These are phyloP conservation scores for Penicillium decumbens DNA, from an alignment of 2,329 filamentous ascomycete genomes.

Conservation along the genomic window DNA sequence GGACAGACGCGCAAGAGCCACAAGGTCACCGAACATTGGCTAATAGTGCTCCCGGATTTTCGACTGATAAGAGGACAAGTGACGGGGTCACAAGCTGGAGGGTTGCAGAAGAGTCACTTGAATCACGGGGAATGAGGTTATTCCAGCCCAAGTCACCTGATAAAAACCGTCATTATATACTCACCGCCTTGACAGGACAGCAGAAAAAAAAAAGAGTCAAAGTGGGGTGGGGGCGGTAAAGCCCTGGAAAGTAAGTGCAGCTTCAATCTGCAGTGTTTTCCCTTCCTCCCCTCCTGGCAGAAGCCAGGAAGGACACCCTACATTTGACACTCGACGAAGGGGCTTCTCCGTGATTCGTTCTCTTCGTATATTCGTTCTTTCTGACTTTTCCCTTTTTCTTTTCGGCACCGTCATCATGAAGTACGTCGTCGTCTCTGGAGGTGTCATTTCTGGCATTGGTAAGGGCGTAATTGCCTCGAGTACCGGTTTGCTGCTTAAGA, in stretches of 20 bases:
- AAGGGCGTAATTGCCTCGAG: constrained; percentile 62
- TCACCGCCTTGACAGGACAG: constrained; percentile 3
- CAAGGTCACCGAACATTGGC: background rate
- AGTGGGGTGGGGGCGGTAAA: constrained; percentile 13
- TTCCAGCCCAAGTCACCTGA: constrained; percentile 26
- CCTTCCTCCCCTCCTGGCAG: constrained; percentile 17
- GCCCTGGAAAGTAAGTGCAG: constrained; percentile 1
- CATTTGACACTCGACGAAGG: constrained; percentile 6
- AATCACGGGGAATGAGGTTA: constrained; percentile 21
- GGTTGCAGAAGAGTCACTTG: constrained; percentile 4
- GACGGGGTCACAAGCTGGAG: constrained; percentile 9
- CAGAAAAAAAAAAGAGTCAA: constrained; percentile 11
- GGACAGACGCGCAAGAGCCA: background rate
- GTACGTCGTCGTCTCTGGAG: constrained; percentile 74
- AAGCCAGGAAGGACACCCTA: constrained; percentile 19
- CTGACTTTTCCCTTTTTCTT: background rate
- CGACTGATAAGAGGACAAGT: constrained; percentile 1
- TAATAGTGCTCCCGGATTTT: background rate
- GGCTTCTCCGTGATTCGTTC: background rate
- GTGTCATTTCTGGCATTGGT: constrained; percentile 49
- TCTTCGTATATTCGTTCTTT: constrained; percentile 1
- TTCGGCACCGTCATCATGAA: constrained; percentile 56
- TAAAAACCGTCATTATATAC: constrained; percentile 5
- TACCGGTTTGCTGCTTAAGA: constrained; percentile 28
- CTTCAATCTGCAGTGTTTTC: constrained; percentile 6